Base-by-base conservation (phyloP, 2,329 filamentous ascomycete genomes). In the Chaetomiaceae sp. region DNA sequence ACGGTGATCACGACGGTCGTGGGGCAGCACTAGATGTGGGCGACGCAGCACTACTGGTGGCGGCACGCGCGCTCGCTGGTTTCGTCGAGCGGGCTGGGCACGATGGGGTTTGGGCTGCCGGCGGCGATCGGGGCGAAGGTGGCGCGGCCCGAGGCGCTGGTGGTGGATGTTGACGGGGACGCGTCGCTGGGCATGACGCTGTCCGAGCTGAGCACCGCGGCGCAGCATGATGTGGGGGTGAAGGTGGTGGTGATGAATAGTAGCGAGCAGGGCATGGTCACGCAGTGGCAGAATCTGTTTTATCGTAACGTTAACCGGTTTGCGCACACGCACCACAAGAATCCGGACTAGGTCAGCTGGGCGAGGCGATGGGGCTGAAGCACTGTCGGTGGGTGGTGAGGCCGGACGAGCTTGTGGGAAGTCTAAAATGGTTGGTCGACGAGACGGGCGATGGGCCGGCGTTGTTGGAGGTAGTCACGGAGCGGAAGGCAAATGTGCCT, bases 121-220 rank as follows among this genome's bases (percentile, higher is more conserved):
- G 87, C 90, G 19, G 90, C 93, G 53, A 97, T 97, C 55, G 93
- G 93, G 52, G 90, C 89, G 60, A 96, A 96, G 75, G 91, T 95
- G 10, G 74, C 73, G n/a, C 67, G 69, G 50, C 76, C 77, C 1
- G 86, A 95, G 42, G 82, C 86, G 51, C 79, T 95, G 41, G 91
- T 97, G 50, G 81, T 97, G 50, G 91, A 97, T 66, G 94, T 97
- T 60, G 93, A 98, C 64, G 93, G 93, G 52, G 93, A 97, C 65
- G 93, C 91, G n/a, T 96, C 90, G 3, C 97, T 98, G 74, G 88
- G 88, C 76, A 97, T 98, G 93, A 97, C 93, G 6, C 76, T 96
- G 49, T 96, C 91, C 1, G 93, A 98, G 71, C 81, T 98, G 43
- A 87, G 86, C 37, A 96, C 91, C 2, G 90, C 90, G 33, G 81